Evolutionary conservation across 192 early-diverging fungal species (phyloP).

Genomic region (Linnemannia exigua): DNA sequence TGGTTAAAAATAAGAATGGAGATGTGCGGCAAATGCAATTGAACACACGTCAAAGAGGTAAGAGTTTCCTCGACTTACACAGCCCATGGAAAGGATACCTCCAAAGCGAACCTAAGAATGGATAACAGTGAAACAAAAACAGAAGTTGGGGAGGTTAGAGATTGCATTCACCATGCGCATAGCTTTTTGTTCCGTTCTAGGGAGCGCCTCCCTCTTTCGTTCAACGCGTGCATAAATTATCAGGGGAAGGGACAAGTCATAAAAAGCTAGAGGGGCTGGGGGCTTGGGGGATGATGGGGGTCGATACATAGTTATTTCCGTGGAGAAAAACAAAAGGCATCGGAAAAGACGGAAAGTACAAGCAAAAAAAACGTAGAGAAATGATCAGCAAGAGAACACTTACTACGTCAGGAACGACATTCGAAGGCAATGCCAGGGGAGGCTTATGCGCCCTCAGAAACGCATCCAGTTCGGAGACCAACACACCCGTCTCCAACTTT

Average conservation of each 20-base stretch:
- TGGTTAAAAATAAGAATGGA: not conserved
- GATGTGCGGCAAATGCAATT: too few relatives aligned
- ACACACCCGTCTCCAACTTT: slow-evolving; percentile 53
- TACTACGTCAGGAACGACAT: slow-evolving; percentile 21
- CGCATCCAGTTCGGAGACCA: slow-evolving; percentile 37
- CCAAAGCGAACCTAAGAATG: slow-evolving; percentile 38
- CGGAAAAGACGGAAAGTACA: not conserved
- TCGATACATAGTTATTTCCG: not conserved
- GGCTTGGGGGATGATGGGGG: not conserved
- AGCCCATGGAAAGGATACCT: slow-evolving; percentile 43
- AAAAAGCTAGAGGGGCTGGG: too few relatives aligned
- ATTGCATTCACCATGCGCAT: not conserved
- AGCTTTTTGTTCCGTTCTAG: not conserved
- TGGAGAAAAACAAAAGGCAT: not conserved
- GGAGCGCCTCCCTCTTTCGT: too few relatives aligned
- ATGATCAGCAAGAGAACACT: not conserved
- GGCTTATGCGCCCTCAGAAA: slow-evolving; percentile 37
- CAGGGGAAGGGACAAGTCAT: not conserved
- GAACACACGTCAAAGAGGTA: not conserved
- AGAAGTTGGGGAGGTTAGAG: not conserved
- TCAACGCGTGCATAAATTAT: not conserved
- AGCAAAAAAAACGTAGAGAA: not conserved
- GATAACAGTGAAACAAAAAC: not conserved
- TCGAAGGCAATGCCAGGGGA: slow-evolving; percentile 44
- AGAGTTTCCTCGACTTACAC: slow-evolving; percentile 16